Evolutionary conservation across 1,284 basidiomycete genomes (phyloP), one percentile per base, ranked within the genome.

Genomic region (Golubevia sp.): DNA sequence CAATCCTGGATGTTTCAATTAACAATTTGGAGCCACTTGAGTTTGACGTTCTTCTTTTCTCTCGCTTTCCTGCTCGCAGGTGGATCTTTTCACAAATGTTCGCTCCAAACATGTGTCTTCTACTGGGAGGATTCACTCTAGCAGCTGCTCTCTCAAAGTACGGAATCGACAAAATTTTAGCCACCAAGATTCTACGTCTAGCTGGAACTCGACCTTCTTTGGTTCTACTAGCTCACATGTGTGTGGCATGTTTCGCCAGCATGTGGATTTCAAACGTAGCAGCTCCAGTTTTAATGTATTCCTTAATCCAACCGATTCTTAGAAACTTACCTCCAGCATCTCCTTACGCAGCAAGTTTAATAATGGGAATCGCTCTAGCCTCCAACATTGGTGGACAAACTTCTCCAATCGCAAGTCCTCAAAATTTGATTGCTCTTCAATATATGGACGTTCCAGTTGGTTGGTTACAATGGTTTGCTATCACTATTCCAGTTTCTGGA

Each of bases 241-340:
- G 88, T 49, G 95, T 99, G 3, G 92, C 95, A 0, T 97, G 95
- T 80, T 99, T 99, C 82, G 94, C 96, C 1, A 94, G 92, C 83
- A 99, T 98, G 97, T 99, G 95, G 97, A 98, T 99, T 77, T 91
- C 92, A 83, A 98, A 99, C 80, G 96, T 99, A 15, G 96, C 96
- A 0, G 96, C 96, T 5, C 97, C 97, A 13, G 97, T 96, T 0
- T 87, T 99, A 13, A 97, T 95, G 86, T 99, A 97, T 84, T 94
- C 94, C n/a, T 87, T 99, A 63, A 95, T 98, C 83, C 82, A 97
- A 91, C 97, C 96, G 15, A 97, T 98, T 74, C 88, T 97, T 27
- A 89, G 95, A 67, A 97, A 92, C 26, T 87, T 99, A 2, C 94
- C 96, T 13, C 89, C 91, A 1, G 92, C 90, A 73, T 91, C 94